phyloP scores from a whole-genome alignment of 176 grass and related monocot species.

The Hyparrhenia diplandra region DNA sequence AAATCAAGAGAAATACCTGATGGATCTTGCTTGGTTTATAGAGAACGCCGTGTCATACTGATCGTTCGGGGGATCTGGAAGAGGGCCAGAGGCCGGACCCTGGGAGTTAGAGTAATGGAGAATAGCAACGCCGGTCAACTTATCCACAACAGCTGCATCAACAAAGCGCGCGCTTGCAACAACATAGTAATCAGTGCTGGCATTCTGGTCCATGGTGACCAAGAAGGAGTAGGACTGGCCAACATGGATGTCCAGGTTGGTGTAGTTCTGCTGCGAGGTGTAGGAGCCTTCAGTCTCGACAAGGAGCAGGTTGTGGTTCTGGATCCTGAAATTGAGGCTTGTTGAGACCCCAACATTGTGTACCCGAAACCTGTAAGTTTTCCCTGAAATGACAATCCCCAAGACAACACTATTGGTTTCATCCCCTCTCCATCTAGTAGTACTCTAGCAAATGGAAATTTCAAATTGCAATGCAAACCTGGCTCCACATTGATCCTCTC shows the following conservation, averaged over 20 bases:
- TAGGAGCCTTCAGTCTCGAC: conserved; percentile 95
- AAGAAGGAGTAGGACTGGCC: conserved; percentile 89
- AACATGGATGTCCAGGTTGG: conserved; percentile 94
- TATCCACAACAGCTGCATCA: conserved; percentile 37
- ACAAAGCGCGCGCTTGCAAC: conserved; percentile 73
- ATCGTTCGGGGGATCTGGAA: conserved; percentile 73
- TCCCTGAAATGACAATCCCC: conserved; percentile 42
- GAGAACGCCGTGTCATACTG: conserved; percentile 75
- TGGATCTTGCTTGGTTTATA: conserved; percentile 94
- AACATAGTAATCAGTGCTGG: conserved; percentile 76
- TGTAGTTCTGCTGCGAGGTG: conserved; percentile 90
- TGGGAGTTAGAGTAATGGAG: conserved; percentile 93
- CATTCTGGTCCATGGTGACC: conserved; percentile 92
- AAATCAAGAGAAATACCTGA: conserved; percentile 45
- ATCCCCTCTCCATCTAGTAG: neutral
- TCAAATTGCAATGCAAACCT: conserved; percentile 18
- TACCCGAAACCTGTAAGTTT: conserved; percentile 79
- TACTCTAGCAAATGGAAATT: neutral
- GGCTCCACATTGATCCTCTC: conserved; percentile 81
- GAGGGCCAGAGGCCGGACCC: conserved; percentile 63
- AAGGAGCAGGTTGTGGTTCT: conserved; percentile 72
- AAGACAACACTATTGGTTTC: neutral
- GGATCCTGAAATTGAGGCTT: conserved; percentile 92
- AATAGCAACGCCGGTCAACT: conserved; percentile 63
- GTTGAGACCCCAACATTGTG: conserved; percentile 85